A percentile compares a stretch with the other conserved stretches of the same genome.
phyloP scores from a whole-genome alignment of 345 rosid genomes.

The Dimocarpus longan region DNA sequence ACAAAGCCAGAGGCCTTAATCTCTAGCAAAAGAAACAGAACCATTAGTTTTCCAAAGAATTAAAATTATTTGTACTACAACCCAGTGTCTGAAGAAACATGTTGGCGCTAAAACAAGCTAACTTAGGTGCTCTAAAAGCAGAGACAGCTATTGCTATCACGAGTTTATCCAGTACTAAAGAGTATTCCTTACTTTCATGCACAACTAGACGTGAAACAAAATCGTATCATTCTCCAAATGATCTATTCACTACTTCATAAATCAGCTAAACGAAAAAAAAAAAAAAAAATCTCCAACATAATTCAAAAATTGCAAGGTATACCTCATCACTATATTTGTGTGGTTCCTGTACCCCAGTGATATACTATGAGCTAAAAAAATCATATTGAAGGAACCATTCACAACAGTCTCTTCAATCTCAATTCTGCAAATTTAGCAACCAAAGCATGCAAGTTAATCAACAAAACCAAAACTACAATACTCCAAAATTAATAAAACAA shows the following conservation, averaged over 20 bases:
- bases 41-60: neutral
- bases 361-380: slow-evolving; percentile 82
- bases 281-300: neutral
- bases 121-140: neutral
- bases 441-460: neutral
- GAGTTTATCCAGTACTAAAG: neutral
- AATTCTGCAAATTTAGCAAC: slow-evolving; percentile 46
- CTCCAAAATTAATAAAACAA: neutral
- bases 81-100: neutral
- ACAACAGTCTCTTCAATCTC: slow-evolving; percentile 83
- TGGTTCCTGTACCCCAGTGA: slow-evolving; percentile 91
- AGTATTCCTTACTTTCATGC: slow-evolving; percentile 18
- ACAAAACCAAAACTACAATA: slow-evolving; percentile 6
- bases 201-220: neutral
- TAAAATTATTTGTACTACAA: neutral
- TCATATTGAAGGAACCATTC: slow-evolving; percentile 89
- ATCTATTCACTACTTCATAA: neutral
- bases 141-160: neutral
- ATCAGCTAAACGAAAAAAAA: neutral
- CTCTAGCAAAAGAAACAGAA: neutral
- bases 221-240: slow-evolving; percentile 11
- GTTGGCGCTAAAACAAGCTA: neutral
- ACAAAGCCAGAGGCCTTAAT: neutral
- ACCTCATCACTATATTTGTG: slow-evolving; percentile 87
- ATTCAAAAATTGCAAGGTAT: slow-evolving; percentile 8